These are phyloP conservation scores for Rhynchospora breviuscula DNA, from an alignment of 176 grass and related monocot species.

Conservation along the genomic window DNA sequence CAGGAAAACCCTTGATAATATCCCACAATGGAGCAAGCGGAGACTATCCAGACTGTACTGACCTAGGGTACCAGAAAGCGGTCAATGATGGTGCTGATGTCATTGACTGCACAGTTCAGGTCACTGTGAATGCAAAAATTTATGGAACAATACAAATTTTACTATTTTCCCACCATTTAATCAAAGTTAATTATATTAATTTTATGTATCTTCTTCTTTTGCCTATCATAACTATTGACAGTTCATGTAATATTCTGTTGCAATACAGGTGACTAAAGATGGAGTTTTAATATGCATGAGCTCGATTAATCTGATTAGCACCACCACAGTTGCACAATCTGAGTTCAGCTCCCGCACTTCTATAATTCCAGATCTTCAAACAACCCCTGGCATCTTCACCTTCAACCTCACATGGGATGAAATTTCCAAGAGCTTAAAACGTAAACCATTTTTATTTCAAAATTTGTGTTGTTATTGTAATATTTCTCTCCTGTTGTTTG, in stretches of 20 bases:
- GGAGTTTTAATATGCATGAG: conserved; percentile 76
- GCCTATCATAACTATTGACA: background rate
- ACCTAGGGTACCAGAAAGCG: conserved; percentile 59
- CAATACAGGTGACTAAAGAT: conserved; percentile 54
- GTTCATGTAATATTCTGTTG: background rate
- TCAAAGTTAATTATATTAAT: too few species aligned
- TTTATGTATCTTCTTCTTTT: background rate
- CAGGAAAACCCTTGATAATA: conserved; percentile 63
- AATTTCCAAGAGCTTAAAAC: conserved; percentile 45
- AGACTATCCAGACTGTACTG: conserved; percentile 71
- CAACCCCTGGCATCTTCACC: conserved; percentile 47
- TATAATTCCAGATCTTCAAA: conserved; percentile 25
- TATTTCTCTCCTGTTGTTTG: background rate
- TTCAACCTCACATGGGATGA: conserved; percentile 76
- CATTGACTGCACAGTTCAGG: conserved; percentile 83
- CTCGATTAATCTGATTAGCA: conserved; percentile 41
- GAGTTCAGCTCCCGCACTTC: conserved; percentile 26
- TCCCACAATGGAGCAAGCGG: conserved; percentile 83
- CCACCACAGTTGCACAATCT: conserved; percentile 47
- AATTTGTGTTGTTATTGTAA: background rate
- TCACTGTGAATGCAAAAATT: conserved; percentile 21
- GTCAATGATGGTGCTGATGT: conserved; percentile 64
- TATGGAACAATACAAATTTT: background rate
- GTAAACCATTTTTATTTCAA: conserved; percentile 30
- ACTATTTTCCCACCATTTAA: background rate